Conservation (phyloP, 2,329 filamentous ascomycete species). For the Aspergillus pseudotamarii region DNA sequence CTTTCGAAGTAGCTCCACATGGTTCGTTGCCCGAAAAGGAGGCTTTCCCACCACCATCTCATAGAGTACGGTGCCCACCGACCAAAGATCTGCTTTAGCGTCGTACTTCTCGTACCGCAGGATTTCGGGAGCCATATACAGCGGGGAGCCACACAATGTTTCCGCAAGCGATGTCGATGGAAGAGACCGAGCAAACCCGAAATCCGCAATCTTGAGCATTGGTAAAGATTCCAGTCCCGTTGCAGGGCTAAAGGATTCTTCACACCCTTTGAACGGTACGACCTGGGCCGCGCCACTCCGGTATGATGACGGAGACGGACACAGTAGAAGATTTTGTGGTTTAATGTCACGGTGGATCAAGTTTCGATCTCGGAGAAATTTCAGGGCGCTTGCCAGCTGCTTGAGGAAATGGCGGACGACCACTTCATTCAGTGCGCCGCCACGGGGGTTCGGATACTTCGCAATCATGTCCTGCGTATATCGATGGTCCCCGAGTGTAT, state of each 20-base stretch:
- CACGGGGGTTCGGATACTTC: slow-evolving; percentile 83
- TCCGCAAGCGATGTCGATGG: slow-evolving; percentile 91
- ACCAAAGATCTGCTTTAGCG: slow-evolving; percentile 96
- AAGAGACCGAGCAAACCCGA: slow-evolving; percentile 93
- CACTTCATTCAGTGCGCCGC: slow-evolving; percentile 93
- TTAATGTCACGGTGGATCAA: slow-evolving; percentile 97
- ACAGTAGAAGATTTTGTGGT: slow-evolving; percentile 89
- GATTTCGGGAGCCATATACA: slow-evolving; percentile 99
- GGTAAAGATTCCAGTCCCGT: slow-evolving; percentile 82
- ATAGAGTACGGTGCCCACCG: slow-evolving; percentile 90
- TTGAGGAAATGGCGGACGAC: slow-evolving; percentile 94
- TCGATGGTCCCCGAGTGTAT: slow-evolving; percentile 75
- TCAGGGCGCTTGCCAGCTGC: slow-evolving; percentile 86
- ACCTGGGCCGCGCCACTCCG: slow-evolving; percentile 62
- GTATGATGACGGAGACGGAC: slow-evolving; percentile 76
- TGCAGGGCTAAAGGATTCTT: slow-evolving; percentile 77
- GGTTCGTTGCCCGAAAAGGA: slow-evolving; percentile 89
- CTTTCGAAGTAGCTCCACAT: slow-evolving; percentile 88
- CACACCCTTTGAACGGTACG: slow-evolving; percentile 75
- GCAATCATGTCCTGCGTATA: slow-evolving; percentile 86
- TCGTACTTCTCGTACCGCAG: slow-evolving; percentile 96
- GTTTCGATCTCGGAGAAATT: slow-evolving; percentile 82
- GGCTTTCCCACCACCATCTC: slow-evolving; percentile 93
- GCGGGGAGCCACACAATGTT: slow-evolving; percentile 90
- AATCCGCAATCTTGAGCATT: slow-evolving; percentile 97